Evolutionary conservation across 1,284 basidiomycete species (phyloP), one percentile per base, ranked within the genome.

Genomic region (Ceratobasidium sp.): DNA sequence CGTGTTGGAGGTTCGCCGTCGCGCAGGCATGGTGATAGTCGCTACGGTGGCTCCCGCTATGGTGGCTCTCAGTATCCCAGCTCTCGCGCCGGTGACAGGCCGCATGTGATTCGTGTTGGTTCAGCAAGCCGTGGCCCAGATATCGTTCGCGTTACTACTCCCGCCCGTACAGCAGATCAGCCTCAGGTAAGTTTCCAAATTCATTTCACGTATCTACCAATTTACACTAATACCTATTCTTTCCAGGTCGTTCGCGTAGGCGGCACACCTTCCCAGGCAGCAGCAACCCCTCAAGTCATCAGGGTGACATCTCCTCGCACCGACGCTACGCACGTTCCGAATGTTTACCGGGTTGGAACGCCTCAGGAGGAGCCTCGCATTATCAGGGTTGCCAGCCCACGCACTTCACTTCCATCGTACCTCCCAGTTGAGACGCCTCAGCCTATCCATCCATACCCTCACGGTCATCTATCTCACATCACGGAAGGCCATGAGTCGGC

Each of bases 341-440:
- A 60, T 45, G 57, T 73, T 45, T 62, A 53, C 33, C 69, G 69
- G 44, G 47, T 62, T 45, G 69, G 69, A 5, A 62, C 69, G 15
- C 69, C 69, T 59, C 31, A 73, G 48, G 69, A 73, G 53, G 69
- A 73, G 36, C 69, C 69, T 41, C 29, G 69, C 15, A 63, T 73
- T 33, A 73, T 73, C 41, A 57, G 69, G 29, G 69, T 73, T 29
- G 69, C 57, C 19, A 36, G 19, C 47, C 57, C 69, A 14, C 69
- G 69, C 15, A 73, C 57, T 8, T 44, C n/a, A 19, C 31, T 73
- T 8, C 69, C 69, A 41, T 73, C 69, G 6, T 73, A 62, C 22
- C 41, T 71, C 48, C 67, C 67, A 8, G 19, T 33, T 31, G 24
- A 64, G 27, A 1, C 56, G 11, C 29, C 56, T n/a, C 44, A 48